These are phyloP conservation scores for Phaeophleospora eucalypticola DNA, from an alignment of 2,329 filamentous ascomycete species.

Conservation along the genomic window DNA sequence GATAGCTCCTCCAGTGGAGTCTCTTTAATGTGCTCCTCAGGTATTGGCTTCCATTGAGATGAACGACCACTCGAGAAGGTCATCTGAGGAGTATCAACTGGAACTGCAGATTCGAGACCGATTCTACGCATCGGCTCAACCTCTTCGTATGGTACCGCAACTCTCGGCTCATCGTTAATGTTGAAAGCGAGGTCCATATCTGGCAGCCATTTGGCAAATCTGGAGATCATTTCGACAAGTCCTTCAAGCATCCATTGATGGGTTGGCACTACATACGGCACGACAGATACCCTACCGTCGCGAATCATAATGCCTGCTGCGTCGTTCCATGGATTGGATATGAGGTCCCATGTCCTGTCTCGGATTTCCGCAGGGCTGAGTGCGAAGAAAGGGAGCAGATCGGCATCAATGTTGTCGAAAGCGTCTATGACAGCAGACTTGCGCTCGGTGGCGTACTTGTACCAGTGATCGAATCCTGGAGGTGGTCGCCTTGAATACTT, in stretches of 20 bases:
- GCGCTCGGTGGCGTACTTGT: conserved; percentile 50
- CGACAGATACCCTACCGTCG: conserved; percentile 48
- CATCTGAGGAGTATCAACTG: neutral
- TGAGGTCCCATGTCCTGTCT: conserved; percentile 49
- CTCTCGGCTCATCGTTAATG: conserved; percentile 57
- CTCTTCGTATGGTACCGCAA: conserved; percentile 50
- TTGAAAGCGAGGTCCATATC: conserved; percentile 63
- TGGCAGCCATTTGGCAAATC: conserved; percentile 52
- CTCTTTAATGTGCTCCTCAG: conserved; percentile 28
- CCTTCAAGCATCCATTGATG: conserved; percentile 58
- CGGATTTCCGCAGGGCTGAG: conserved; percentile 50
- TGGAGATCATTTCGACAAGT: conserved; percentile 50
- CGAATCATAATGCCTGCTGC: conserved; percentile 55
- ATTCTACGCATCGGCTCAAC: conserved; percentile 34
- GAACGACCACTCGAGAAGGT: conserved; percentile 28
- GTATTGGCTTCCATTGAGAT: conserved; percentile 36
- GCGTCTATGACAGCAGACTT: conserved; percentile 56
- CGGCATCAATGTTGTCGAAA: conserved; percentile 56
- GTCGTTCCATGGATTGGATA: conserved; percentile 53
- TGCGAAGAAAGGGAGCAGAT: conserved; percentile 54
- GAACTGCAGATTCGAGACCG: neutral
- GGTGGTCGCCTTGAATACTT: conserved; percentile 55
- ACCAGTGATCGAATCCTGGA: conserved; percentile 59
- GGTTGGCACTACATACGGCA: conserved; percentile 50
- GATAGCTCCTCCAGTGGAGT: conserved; percentile 30